Base-by-base conservation (phyloP, 345 rosid species). In the Moricandia arvensis region DNA sequence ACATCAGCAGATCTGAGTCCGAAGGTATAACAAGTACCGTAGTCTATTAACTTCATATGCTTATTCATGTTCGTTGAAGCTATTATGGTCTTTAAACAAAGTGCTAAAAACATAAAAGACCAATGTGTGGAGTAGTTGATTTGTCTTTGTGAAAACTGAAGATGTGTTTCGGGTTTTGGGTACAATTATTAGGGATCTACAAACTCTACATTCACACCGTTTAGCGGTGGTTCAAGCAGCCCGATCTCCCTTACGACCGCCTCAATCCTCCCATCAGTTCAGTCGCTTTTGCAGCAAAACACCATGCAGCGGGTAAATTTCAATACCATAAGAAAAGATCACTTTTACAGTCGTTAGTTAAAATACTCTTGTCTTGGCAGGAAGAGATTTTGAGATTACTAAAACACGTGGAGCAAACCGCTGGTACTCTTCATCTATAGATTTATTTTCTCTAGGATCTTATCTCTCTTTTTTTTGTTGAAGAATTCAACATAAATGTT, bases 371-470 rank as follows among this genome's bases (percentile, higher is more conserved):
- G 55, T 83, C 62, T 73, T 84, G 79, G 75, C 97, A 95, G 97
- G 99, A 95, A 41, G 99, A 95, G 86, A 85, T 95, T 75, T 63
- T 91, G 75, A 88, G 87, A 83, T 79, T 92, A 84, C 87, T 95
- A 68, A 95, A 88, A 76, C 76, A 74, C 75, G 73, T 87, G 84
- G 99, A 92, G 87, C 93, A 86, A 86, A 74, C 73, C 62, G 87
- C 89, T 75, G 97, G 99, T 95, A 90, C 70, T 61, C 8, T 54
- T 57, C 60, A 27, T 71, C 58, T 58, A 4, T n/a, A 13, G 31
- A 59, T 29, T 72, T 4, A 16, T 54, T 63, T 29, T 59, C 35
- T 9, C 8, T 29, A 43, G 8, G 65, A 35, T 59, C 51, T 24
- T 78, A 41, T 8, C 17, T 31, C 17, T 6, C 21, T 11, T 16